These are phyloP conservation scores for Magnaporthiopsis incrustans DNA, from an alignment of 2,329 filamentous ascomycete genomes.

Conservation along the genomic window DNA sequence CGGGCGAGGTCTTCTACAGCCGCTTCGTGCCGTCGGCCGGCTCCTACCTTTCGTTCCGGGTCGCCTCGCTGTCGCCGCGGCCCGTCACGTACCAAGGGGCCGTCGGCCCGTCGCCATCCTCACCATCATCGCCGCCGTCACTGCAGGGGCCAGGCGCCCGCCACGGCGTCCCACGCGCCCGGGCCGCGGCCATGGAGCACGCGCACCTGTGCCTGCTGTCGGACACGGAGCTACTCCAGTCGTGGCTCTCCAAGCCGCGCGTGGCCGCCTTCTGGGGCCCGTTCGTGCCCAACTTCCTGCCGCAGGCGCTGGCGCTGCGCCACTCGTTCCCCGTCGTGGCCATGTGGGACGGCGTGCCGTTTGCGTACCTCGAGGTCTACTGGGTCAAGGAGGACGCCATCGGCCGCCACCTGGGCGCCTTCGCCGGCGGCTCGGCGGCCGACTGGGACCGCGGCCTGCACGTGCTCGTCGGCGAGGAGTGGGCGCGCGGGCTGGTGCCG, in stretches of 20 bases:
- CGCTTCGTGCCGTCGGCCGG: slow-evolving; percentile 74
- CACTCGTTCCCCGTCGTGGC: slow-evolving; percentile 89
- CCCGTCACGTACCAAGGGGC: slow-evolving; percentile 55
- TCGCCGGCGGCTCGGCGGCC: slow-evolving; percentile 35
- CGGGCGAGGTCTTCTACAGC: slow-evolving; percentile 86
- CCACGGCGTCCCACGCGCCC: neutral
- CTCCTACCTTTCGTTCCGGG: slow-evolving; percentile 83
- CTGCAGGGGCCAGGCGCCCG: neutral
- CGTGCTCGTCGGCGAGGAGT: slow-evolving; percentile 83
- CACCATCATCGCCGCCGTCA: slow-evolving; percentile 2
- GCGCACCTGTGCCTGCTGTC: slow-evolving; percentile 35
- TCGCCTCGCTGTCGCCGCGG: slow-evolving; percentile 51
- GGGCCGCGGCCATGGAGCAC: slow-evolving; percentile 24
- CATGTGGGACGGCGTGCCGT: slow-evolving; percentile 89
- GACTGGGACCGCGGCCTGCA: slow-evolving; percentile 84
- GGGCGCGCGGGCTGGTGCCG: slow-evolving; percentile 74
- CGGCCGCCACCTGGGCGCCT: slow-evolving; percentile 54
- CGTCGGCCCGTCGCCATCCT: slow-evolving; percentile 26
- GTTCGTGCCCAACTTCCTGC: slow-evolving; percentile 58
- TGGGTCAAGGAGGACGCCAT: slow-evolving; percentile 92
- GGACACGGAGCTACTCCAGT: slow-evolving; percentile 58
- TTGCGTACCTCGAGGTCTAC: slow-evolving; percentile 96
- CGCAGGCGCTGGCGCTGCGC: slow-evolving; percentile 51
- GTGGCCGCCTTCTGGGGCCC: slow-evolving; percentile 80
- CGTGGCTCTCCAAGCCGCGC: slow-evolving; percentile 82